Evolutionary conservation across 2,329 filamentous ascomycete species (phyloP).

Genomic region (Hysterium pulicare): DNA sequence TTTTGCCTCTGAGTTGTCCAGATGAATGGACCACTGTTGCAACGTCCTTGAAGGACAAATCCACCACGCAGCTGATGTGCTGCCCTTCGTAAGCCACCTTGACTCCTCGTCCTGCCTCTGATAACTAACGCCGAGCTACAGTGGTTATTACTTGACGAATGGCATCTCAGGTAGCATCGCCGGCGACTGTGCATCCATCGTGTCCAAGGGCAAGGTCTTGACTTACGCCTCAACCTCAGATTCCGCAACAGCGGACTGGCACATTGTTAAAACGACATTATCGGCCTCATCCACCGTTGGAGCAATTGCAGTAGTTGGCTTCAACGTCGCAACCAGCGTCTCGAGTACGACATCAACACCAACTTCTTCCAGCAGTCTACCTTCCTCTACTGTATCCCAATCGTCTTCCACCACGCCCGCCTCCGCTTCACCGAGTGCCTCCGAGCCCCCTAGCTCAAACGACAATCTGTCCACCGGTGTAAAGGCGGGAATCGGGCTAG

Average conservation of each 20-base stretch:
- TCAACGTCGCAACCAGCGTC: slow-evolving; percentile 2
- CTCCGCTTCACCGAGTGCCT: too few relatives aligned
- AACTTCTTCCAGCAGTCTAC: too few relatives aligned
- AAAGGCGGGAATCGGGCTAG: slow-evolving; percentile 4
- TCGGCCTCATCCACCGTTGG: slow-evolving; percentile 4
- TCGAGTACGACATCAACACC: too few relatives aligned
- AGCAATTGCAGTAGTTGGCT: slow-evolving; percentile 8
- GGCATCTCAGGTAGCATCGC: neutral
- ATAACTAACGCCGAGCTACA: neutral
- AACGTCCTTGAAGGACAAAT: slow-evolving; percentile 3
- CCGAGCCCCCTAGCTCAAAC: too few relatives aligned
- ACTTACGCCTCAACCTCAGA: neutral
- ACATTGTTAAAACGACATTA: slow-evolving; percentile 3
- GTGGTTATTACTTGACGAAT: slow-evolving; percentile 2
- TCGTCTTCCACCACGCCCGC: too few relatives aligned
- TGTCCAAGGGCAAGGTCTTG: slow-evolving; percentile 1
- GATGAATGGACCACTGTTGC: slow-evolving; percentile 8
- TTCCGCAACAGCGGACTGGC: slow-evolving; percentile 3
- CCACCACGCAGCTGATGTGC: slow-evolving; percentile 8
- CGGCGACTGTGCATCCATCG: slow-evolving; percentile 3
- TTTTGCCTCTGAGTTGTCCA: slow-evolving; percentile 6
- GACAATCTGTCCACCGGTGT: neutral
- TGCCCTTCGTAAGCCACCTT: slow-evolving; percentile 7
- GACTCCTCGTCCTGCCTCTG: neutral
- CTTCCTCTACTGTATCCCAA: too few relatives aligned